Conservation (phyloP, 169 alveolate species). For the Eimeria sp. region DNA sequence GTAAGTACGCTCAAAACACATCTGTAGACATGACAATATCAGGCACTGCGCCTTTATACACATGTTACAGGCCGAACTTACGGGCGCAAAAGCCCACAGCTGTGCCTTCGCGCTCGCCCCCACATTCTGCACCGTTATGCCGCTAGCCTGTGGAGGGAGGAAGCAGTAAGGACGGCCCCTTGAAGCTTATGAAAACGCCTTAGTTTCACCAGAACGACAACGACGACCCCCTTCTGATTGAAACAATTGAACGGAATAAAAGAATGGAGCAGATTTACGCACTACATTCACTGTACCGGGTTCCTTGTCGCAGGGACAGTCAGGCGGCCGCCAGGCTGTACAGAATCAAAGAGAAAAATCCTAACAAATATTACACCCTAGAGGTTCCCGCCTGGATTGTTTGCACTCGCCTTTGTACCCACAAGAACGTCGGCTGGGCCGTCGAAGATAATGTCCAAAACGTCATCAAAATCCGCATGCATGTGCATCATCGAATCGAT, state of each 20-base stretch:
- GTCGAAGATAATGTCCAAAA: background rate
- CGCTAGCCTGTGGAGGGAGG: slow-evolving; percentile 69
- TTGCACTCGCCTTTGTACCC: slow-evolving; percentile 39
- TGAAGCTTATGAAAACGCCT: background rate
- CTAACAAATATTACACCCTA: background rate
- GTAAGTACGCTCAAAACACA: slow-evolving; percentile 47
- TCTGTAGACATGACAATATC: background rate
- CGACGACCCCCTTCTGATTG: background rate
- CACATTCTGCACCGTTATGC: slow-evolving; percentile 69
- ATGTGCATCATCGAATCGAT: slow-evolving; percentile 8
- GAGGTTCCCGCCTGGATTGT: background rate
- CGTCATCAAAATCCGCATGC: slow-evolving; percentile 29
- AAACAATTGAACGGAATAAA: background rate
- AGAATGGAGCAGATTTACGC: background rate
- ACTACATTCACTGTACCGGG: background rate
- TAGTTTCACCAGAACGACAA: slow-evolving; percentile 31
- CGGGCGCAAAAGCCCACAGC: slow-evolving; percentile 82
- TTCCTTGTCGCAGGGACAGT: slow-evolving; percentile 26
- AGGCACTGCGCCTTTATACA: background rate
- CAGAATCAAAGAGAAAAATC: background rate
- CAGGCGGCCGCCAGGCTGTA: slow-evolving; percentile 39
- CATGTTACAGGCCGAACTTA: background rate
- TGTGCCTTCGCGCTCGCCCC: slow-evolving; percentile 60
- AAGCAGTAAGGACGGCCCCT: background rate
- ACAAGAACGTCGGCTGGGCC: slow-evolving; percentile 62